phyloP scores from a whole-genome alignment of 2,329 filamentous ascomycete genomes.

The Fusarium succisae region DNA sequence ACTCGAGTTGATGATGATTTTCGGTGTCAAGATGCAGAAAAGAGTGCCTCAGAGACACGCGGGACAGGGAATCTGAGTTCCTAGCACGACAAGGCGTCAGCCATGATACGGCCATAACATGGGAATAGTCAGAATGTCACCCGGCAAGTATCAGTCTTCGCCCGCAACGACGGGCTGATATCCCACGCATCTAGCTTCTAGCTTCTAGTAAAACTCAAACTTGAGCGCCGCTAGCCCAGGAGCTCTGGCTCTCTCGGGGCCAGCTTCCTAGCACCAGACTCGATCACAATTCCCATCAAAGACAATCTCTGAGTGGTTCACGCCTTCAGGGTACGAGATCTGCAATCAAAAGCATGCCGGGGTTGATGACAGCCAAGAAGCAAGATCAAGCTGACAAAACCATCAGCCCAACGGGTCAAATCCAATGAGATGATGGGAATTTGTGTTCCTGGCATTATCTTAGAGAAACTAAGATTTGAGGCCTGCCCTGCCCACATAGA shows the following conservation, averaged over 20 bases:
- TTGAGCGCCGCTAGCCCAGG: slow-evolving; percentile 29
- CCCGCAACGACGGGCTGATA: slow-evolving; percentile 27
- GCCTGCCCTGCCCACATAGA: slow-evolving; percentile 21
- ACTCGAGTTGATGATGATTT: slow-evolving; percentile 15
- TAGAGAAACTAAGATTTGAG: slow-evolving; percentile 16
- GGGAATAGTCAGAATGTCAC: slow-evolving; percentile 8
- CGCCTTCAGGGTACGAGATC: slow-evolving; percentile 1
- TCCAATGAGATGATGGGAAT: slow-evolving; percentile 1
- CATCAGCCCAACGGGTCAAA: background rate
- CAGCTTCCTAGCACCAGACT: background rate
- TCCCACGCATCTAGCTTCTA: slow-evolving; percentile 1
- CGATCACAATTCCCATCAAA: background rate
- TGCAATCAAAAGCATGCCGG: background rate
- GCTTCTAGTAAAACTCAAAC: slow-evolving; percentile 19
- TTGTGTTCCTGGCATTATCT: slow-evolving; percentile 4
- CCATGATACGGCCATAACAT: slow-evolving; percentile 4
- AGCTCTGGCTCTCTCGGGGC: background rate
- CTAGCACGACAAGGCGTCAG: background rate
- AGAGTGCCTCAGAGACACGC: background rate
- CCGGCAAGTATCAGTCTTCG: slow-evolving; percentile 3
- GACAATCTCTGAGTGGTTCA: slow-evolving; percentile 2
- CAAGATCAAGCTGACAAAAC: background rate
- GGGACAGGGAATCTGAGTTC: background rate
- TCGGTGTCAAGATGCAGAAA: background rate
- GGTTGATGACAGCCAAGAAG: background rate